These are phyloP conservation scores for Scleroderma bovista DNA, from an alignment of 768 basidiomycete genomes.

Conservation along the genomic window DNA sequence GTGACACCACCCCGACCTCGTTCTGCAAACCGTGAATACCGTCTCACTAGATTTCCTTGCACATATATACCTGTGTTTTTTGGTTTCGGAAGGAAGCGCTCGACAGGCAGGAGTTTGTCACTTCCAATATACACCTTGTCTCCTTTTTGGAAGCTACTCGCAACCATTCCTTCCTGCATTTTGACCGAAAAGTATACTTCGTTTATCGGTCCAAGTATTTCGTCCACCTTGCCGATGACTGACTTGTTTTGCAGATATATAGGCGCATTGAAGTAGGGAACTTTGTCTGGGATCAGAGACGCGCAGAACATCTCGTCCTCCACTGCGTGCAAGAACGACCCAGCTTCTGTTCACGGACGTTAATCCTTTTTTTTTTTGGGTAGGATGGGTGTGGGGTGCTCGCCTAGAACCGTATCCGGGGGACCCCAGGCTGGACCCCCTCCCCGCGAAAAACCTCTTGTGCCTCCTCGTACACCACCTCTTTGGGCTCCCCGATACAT, in stretches of 20 bases:
- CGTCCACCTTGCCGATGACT: constrained; percentile 94
- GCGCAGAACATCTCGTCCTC: constrained; percentile 98
- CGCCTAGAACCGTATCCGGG: constrained; percentile 75
- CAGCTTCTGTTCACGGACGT: constrained; percentile 62
- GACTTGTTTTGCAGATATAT: constrained; percentile 97
- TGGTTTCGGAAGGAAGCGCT: constrained; percentile 95
- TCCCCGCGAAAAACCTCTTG: constrained; percentile 66
- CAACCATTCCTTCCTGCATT: constrained; percentile 94
- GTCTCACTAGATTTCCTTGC: constrained; percentile 6
- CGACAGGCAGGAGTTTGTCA: constrained; percentile 96
- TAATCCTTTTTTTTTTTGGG: constrained; percentile 6
- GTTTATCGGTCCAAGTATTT: constrained; percentile 99
- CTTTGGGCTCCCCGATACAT: constrained; percentile 52
- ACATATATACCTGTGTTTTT: constrained; percentile 63
- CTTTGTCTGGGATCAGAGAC: constrained; percentile 79
- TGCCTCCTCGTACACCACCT: constrained; percentile 54
- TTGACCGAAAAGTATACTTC: constrained; percentile 98
- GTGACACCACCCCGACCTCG: constrained; percentile 37
- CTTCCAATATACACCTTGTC: constrained; percentile 97
- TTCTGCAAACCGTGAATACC: constrained; percentile 36
- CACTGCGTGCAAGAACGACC: constrained; percentile 88
- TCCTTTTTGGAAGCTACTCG: constrained; percentile 92
- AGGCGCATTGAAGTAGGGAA: constrained; percentile 98
- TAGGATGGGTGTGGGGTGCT: constrained; percentile 15
- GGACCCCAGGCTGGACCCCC: no score